Evolutionary conservation across 1,284 basidiomycete genomes (phyloP).

Genomic region (Sphagnurus paluster): DNA sequence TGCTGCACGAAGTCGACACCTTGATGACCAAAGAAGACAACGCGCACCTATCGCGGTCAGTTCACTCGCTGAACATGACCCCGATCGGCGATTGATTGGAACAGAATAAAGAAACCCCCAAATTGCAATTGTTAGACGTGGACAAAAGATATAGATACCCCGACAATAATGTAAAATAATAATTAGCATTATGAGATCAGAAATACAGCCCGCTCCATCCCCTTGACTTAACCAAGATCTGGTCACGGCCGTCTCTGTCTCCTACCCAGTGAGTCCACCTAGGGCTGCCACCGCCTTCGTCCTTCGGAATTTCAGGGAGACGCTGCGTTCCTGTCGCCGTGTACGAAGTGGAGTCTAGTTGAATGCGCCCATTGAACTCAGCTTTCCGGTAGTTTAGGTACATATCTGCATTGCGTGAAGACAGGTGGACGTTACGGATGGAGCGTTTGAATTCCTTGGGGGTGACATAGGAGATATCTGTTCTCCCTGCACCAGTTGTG

Average conservation of each 20-base stretch:
- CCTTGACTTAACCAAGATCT: slow-evolving; percentile 40
- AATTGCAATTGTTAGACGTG: not conserved
- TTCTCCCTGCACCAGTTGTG: slow-evolving; percentile 48
- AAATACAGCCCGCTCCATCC: slow-evolving; percentile 59
- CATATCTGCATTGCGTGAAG: slow-evolving; percentile 48
- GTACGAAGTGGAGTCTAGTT: slow-evolving; percentile 45
- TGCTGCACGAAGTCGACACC: slow-evolving; percentile 9
- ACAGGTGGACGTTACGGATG: slow-evolving; percentile 47
- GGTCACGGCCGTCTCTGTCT: slow-evolving; percentile 45
- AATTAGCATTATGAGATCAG: slow-evolving; percentile 23
- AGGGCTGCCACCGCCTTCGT: slow-evolving; percentile 23
- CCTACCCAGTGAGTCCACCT: slow-evolving; percentile 49
- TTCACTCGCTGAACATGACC: slow-evolving; percentile 12
- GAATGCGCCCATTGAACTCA: slow-evolving; percentile 48
- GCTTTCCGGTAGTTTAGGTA: slow-evolving; percentile 55
- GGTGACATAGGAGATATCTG: slow-evolving; percentile 48
- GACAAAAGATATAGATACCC: too few relatives aligned
- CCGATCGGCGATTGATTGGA: slow-evolving; percentile 15
- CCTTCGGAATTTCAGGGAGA: slow-evolving; percentile 11
- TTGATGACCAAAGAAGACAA: not conserved
- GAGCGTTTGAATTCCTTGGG: slow-evolving; percentile 41
- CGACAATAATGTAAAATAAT: too few relatives aligned
- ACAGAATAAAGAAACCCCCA: too few relatives aligned
- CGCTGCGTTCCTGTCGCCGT: slow-evolving; percentile 34
- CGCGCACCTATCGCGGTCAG: slow-evolving; percentile 4